Percentiles rank a stretch among this genome's conserved stretches.
phyloP scores from a whole-genome alignment of 371 early-diverging fungal genomes.

The Mortierella sp. region DNA sequence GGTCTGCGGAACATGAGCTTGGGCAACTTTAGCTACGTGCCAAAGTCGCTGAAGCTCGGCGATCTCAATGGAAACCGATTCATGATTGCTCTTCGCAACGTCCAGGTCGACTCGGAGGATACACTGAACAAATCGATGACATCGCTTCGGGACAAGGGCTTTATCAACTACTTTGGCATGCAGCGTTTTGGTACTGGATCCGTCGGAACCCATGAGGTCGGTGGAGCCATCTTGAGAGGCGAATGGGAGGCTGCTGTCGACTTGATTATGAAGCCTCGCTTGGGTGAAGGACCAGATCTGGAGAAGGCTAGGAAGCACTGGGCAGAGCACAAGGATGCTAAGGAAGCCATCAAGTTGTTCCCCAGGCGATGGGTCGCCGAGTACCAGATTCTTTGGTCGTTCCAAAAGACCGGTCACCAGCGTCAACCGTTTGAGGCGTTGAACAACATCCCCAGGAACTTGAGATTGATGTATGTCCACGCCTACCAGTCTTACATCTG shows the following conservation, averaged over 20 bases:
- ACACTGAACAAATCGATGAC: constrained; percentile 69
- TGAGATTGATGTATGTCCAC: constrained; percentile 95
- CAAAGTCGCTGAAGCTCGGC: constrained; percentile 81
- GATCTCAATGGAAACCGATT: constrained; percentile 94
- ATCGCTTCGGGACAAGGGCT: constrained; percentile 80
- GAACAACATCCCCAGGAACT: constrained; percentile 84
- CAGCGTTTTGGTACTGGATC: constrained; percentile 97
- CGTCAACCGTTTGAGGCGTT: constrained; percentile 75
- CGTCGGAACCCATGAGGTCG: constrained; percentile 90
- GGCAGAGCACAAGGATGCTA: constrained; percentile 75
- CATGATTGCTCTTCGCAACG: constrained; percentile 79
- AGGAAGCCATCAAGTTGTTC: constrained; percentile 71
- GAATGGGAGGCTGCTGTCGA: constrained; percentile 85
- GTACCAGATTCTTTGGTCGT: constrained; percentile 68
- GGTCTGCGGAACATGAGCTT: constrained; percentile 73
- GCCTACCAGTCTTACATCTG: constrained; percentile 98
- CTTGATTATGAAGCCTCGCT: constrained; percentile 84
- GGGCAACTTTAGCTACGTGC: constrained; percentile 83
- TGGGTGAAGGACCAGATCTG: constrained; percentile 70
- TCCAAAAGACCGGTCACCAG: constrained; percentile 59
- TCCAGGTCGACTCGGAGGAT: constrained; percentile 56
- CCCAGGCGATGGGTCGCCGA: constrained; percentile 85
- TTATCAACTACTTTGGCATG: constrained; percentile 98
- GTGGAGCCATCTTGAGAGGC: constrained; percentile 82
- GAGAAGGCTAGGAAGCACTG: constrained; percentile 78